These are phyloP conservation scores for Bigelowiella natans DNA, from an alignment of 78 protist genomes.

Conservation along the genomic window DNA sequence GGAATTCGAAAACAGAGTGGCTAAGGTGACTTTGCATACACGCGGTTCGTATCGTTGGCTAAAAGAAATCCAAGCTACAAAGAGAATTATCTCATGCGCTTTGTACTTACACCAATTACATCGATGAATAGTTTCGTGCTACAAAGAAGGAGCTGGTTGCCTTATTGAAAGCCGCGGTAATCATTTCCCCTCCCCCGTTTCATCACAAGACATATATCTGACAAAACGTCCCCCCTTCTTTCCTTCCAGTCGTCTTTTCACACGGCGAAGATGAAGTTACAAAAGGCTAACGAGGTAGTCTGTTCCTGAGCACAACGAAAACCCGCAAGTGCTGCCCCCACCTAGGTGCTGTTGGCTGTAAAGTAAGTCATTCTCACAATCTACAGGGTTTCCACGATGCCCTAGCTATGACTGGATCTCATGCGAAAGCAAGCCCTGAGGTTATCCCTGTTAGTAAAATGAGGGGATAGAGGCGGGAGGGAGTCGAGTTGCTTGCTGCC, in stretches of 20 bases:
- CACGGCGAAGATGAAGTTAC: background rate
- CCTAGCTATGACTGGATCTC: background rate
- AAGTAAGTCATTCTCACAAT: too few relatives aligned
- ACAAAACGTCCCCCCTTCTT: too few relatives aligned
- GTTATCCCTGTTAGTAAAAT: too few relatives aligned
- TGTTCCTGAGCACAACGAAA: too few relatives aligned
- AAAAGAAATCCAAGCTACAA: background rate
- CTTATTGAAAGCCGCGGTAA: background rate
- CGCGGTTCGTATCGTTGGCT: background rate
- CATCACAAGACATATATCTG: too few relatives aligned
- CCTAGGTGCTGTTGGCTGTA: too few relatives aligned
- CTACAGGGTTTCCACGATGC: background rate
- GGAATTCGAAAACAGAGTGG: background rate
- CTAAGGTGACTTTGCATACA: background rate
- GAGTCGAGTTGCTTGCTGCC: too few relatives aligned
- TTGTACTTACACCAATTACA: too few relatives aligned
- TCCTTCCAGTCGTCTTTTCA: background rate
- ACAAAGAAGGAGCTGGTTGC: background rate
- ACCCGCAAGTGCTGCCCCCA: too few relatives aligned
- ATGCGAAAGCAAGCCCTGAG: background rate
- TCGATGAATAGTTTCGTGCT: background rate
- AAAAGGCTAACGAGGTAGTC: background rate
- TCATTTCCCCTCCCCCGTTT: background rate
- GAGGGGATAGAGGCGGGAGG: too few relatives aligned
- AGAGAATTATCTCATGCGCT: background rate